Evolutionary conservation across 139 green algal genomes (phyloP), one percentile per base, ranked within the genome.

Genomic region (Coelastrella sp.): DNA sequence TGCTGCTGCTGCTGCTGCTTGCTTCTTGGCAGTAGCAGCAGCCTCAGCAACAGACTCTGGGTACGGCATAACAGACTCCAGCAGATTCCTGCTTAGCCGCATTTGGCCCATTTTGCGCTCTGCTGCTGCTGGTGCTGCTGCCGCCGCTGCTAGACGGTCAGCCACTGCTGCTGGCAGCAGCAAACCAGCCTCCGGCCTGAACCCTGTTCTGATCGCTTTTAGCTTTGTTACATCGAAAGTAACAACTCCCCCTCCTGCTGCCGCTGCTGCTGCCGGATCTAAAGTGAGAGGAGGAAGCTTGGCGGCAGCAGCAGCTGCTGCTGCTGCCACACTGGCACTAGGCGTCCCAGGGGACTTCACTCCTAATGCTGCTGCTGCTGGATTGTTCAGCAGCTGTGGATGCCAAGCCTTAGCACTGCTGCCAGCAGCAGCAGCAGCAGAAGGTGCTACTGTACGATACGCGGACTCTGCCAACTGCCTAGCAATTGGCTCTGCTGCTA

Each of bases 401-500:
- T 77, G 71, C 71, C 16, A 16, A 22, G 3, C 17, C 0, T 66
- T 86, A 7, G 54, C 17, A 47, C 3, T n/a, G 22, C 58, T 85
- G 58, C 58, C 7, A 20, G 61, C 64, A 77, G 54, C 78, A 84
- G 78, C n/a, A 32, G n/a, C 64, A 73, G 81, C 19, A 10, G 82
- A 22, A 10, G 82, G 32, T 65, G 11, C 65, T 22, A 59, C 82
- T 57, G 82, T 54, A 7, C 23, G 65, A 19, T 20, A 61, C 7
- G n/a, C 20, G 7, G 64, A 74, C n/a, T 20, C 32, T 61, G 61
- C 81, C 64, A 32, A 13, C 81, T 61, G 17, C 22, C 77, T 66
- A 4, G 32, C 83, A 22, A 73, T 59, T 83, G 85, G 57, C 83
- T 64, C 73, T 90, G 73, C 85, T 77, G 65, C 83, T 23, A 60